Conservation (phyloP, 257 asterid genomes). For the Penstemon davidsonii region DNA sequence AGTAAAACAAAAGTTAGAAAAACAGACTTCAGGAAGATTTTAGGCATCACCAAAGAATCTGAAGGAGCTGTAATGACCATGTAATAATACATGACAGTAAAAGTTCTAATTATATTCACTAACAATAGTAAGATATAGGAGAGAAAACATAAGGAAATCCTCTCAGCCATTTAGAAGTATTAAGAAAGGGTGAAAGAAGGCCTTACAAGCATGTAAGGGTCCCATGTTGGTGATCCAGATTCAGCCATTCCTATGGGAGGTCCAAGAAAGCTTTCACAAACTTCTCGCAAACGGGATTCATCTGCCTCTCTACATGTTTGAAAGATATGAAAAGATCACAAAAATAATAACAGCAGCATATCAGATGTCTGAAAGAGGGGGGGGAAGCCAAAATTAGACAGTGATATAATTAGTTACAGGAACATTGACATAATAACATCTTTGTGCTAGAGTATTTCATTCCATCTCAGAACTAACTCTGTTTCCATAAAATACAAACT, state of each 20-base stretch:
- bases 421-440: no score
- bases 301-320: constrained; percentile 77
- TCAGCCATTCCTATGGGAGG: constrained; percentile 90
- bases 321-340: constrained; percentile 17
- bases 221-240: constrained; percentile 66
- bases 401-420: no score
- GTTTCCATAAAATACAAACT: no score
- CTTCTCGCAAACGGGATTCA: constrained; percentile 85
- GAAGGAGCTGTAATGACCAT: background rate
- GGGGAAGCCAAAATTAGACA: background rate
- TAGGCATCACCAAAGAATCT: constrained; percentile 9
- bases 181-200: constrained; percentile 22
- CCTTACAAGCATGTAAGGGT: constrained; percentile 76
- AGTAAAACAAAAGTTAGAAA: background rate
- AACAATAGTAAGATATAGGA: background rate
- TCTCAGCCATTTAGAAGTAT: background rate
- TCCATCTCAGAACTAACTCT: no score
- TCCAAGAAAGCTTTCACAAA: constrained; percentile 95
- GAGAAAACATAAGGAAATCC: background rate
- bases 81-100: background rate
- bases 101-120: background rate
- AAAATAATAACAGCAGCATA: background rate
- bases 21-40: constrained; percentile 7
- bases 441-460: no score
- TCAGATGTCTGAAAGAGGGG: background rate